Evolutionary conservation across 805 yeast genomes (phyloP).

Genomic region (Middelhovenomyces tepae): DNA sequence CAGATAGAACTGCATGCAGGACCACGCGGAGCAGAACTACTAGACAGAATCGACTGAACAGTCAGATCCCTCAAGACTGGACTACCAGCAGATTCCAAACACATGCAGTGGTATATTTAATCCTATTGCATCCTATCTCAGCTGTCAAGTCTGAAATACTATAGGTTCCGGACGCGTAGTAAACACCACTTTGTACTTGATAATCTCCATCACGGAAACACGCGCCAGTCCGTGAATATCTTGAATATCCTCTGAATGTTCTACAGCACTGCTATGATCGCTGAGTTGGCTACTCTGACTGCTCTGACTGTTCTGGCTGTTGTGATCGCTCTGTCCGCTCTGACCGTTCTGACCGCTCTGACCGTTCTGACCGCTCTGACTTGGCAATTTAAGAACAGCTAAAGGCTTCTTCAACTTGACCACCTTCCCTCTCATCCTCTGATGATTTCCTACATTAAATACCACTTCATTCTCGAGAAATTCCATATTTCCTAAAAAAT

Average conservation of each 20-base stretch:
- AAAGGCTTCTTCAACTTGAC: slow-evolving; percentile 15
- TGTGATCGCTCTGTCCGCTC: no score
- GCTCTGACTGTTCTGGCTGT: slow-evolving; percentile 1
- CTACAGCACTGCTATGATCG: slow-evolving; percentile 1
- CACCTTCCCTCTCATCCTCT: slow-evolving; percentile 17
- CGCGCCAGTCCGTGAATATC: no score
- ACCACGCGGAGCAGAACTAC: no score
- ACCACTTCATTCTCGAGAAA: slow-evolving; percentile 10
- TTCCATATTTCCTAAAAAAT: slow-evolving; percentile 10
- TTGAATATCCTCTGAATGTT: slow-evolving; percentile 9
- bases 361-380: no score
- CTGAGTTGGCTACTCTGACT: slow-evolving; percentile 4
- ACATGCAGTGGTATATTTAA: no score
- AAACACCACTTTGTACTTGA: slow-evolving; percentile 16
- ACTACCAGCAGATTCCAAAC: no score
- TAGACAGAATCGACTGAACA: no score
- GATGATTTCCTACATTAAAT: slow-evolving; percentile 17
- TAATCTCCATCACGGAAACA: slow-evolving; percentile 17
- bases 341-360: no score
- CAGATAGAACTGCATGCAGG: no score
- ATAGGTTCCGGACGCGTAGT: slow-evolving; percentile 18
- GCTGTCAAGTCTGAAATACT: no score
- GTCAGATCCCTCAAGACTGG: no score
- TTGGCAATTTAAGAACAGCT: slow-evolving; percentile 15
- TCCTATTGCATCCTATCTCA: no score